A percentile compares a stretch with the other conserved stretches of the same genome.
Conservation (phyloP, 2,329 filamentous ascomycete species). For the Beauveria asiatica region DNA sequence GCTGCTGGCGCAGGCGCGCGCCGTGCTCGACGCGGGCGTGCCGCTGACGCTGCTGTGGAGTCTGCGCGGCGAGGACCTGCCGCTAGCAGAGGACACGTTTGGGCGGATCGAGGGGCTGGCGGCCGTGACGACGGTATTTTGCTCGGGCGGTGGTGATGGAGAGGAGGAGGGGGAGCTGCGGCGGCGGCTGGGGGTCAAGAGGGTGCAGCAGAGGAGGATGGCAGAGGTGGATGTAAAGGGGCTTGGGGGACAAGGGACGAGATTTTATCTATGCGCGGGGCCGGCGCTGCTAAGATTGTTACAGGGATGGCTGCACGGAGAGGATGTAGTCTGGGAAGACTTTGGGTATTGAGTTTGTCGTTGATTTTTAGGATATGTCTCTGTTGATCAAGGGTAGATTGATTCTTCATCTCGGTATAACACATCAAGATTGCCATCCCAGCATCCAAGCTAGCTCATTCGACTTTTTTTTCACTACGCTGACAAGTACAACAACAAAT, state of each 20-base stretch:
- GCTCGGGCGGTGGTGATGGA: constrained; percentile 43
- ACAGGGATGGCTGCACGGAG: constrained; percentile 44
- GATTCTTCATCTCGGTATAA: not conserved
- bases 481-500: too few relatives aligned
- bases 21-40: constrained; percentile 30
- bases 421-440: not conserved
- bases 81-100: constrained; percentile 53
- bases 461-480: too few relatives aligned
- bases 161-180: constrained; percentile 23
- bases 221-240: constrained; percentile 32
- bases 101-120: constrained; percentile 42
- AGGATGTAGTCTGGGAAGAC: constrained; percentile 49
- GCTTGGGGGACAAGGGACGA: constrained; percentile 30
- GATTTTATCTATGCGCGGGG: constrained; percentile 44
- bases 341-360: constrained; percentile 44
- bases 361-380: too few relatives aligned
- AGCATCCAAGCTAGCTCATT: not conserved
- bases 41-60: constrained; percentile 60
- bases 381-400: not conserved
- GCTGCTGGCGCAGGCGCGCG: constrained; percentile 57
- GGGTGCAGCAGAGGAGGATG: constrained; percentile 31
- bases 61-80: constrained; percentile 51
- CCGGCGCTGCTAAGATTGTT: constrained; percentile 32
- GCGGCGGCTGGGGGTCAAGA: constrained; percentile 24
- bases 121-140: constrained; percentile 48